Conservation (phyloP, 352 stramenopile genomes). For the Phytophthora tentaculata region DNA sequence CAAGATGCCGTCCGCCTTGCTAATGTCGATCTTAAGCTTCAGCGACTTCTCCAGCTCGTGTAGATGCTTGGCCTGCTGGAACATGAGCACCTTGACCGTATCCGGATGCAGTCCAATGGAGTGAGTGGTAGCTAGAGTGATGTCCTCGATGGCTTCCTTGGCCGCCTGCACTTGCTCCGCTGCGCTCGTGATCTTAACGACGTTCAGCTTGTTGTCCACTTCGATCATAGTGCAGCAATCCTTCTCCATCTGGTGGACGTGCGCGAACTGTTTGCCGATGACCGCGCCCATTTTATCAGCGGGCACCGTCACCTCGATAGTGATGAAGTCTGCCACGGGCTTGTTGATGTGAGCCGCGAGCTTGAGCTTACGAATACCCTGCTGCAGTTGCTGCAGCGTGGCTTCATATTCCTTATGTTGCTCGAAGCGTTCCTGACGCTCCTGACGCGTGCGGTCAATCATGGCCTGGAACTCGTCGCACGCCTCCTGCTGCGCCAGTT, state of each 20-base stretch:
- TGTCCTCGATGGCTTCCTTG: constrained; percentile 66
- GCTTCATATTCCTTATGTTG: constrained; percentile 57
- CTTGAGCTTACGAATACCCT: constrained; percentile 54
- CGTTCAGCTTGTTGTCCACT: constrained; percentile 60
- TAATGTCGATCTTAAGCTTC: constrained; percentile 74
- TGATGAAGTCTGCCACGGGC: constrained; percentile 47
- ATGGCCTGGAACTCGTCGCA: constrained; percentile 64
- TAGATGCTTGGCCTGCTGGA: constrained; percentile 76
- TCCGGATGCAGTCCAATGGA: constrained; percentile 80
- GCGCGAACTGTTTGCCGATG: constrained; percentile 69
- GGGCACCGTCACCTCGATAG: constrained; percentile 60
- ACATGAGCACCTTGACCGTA: constrained; percentile 78
- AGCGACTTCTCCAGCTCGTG: constrained; percentile 68
- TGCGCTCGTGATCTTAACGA: constrained; percentile 65
- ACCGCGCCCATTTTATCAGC: constrained; percentile 70
- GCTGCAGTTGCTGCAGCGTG: constrained; percentile 60
- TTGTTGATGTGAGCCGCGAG: constrained; percentile 52
- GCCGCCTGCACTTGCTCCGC: constrained; percentile 44
- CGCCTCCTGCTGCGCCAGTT: constrained; percentile 54
- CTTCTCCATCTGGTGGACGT: constrained; percentile 64
- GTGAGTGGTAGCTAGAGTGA: constrained; percentile 69
- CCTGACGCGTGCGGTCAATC: constrained; percentile 59
- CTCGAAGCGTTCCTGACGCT: constrained; percentile 68
- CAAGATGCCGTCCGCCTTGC: constrained; percentile 69
- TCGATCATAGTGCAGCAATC: constrained; percentile 69